These are phyloP conservation scores for Oenanthe javanica DNA, from an alignment of 140 eudicot genomes.

Conservation along the genomic window DNA sequence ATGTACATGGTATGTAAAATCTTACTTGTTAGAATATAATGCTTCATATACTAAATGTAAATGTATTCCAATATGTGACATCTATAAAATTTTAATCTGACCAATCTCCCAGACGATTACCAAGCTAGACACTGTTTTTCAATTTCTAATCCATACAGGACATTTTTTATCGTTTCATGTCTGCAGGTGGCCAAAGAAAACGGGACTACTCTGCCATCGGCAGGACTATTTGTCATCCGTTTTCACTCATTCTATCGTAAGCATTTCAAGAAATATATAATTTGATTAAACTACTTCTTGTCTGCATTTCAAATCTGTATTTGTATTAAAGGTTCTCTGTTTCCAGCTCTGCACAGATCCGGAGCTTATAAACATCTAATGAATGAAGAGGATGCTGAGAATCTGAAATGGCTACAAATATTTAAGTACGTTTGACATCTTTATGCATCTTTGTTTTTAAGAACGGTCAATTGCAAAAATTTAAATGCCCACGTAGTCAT, in stretches of 20 bases:
- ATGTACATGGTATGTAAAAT: conserved; percentile 66
- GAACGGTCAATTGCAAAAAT: conserved; percentile 63
- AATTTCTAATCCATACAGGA: background rate
- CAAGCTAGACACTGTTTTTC: background rate
- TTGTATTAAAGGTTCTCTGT: conserved; percentile 31
- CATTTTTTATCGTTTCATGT: background rate
- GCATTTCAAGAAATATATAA: background rate
- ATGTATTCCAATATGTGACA: no score
- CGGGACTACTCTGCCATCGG: conserved; percentile 68
- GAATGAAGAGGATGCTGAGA: conserved; percentile 81
- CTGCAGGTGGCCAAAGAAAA: conserved; percentile 84
- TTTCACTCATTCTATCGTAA: conserved; percentile 64
- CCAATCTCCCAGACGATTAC: background rate
- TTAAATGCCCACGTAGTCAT: conserved; percentile 36
- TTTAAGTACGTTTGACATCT: conserved; percentile 38
- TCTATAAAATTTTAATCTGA: background rate
- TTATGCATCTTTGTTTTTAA: conserved; percentile 56
- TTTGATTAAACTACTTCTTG: background rate
- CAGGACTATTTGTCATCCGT: conserved; percentile 67
- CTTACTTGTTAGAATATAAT: background rate
- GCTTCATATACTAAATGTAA: no score
- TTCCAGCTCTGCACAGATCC: conserved; percentile 45
- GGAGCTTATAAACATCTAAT: conserved; percentile 86
- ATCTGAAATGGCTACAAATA: conserved; percentile 67
- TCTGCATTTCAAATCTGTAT: background rate